Conservation (phyloP, 192 early-diverging fungal genomes). For the Mycoemilia scoparia region DNA sequence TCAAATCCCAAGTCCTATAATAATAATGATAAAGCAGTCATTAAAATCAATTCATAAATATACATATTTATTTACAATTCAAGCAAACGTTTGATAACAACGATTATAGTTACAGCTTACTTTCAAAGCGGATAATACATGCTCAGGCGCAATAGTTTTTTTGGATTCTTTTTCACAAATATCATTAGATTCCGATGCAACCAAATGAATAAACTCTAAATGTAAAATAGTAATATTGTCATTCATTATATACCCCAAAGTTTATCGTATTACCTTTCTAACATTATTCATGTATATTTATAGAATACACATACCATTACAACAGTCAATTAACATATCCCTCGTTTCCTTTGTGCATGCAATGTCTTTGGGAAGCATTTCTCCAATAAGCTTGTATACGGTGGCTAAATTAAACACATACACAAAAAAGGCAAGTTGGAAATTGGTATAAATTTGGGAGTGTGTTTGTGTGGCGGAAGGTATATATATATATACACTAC, state of each 20-base stretch:
- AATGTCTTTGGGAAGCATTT: slow-evolving; percentile 85
- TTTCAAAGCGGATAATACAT: slow-evolving; percentile 75
- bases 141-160: slow-evolving; percentile 95
- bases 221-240: not conserved
- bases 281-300: no score
- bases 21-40: slow-evolving; percentile 1
- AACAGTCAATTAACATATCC: slow-evolving; percentile 90
- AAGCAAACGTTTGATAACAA: not conserved
- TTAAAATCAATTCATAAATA: not conserved
- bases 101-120: slow-evolving; percentile 9
- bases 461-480: no score
- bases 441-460: no score
- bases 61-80: not conserved
- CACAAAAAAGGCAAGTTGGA: no score
- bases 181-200: slow-evolving; percentile 89
- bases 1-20: slow-evolving; percentile 72
- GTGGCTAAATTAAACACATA: slow-evolving; percentile 65
- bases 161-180: slow-evolving; percentile 89
- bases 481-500: no score
- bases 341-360: slow-evolving; percentile 87
- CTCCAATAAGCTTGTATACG: slow-evolving; percentile 86
- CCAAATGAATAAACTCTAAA: slow-evolving; percentile 94
- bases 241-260: not conserved
- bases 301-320: no score
- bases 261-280: no score